Conservation (phyloP, 176 grass and related monocot genomes). For the Eragrostis curvula region DNA sequence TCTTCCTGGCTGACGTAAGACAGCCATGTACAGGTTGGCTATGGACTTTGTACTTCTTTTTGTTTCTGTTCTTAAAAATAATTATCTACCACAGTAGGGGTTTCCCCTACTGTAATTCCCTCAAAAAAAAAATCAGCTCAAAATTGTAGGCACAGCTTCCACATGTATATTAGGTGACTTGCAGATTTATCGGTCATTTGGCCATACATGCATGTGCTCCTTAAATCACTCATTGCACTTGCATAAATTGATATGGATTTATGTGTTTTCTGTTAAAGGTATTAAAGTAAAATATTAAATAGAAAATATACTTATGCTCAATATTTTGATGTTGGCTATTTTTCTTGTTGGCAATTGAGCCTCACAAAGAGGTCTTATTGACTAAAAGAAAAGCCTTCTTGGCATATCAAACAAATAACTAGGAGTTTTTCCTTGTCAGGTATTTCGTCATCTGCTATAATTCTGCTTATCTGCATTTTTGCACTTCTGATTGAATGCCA, state of each 20-base stretch:
- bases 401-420: conserved; percentile 7
- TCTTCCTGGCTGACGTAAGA: too few species aligned
- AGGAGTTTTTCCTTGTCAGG: conserved; percentile 32
- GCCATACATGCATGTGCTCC: not conserved
- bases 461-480: conserved; percentile 41
- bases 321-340: not conserved
- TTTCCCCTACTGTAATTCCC: too few species aligned
- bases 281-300: conserved; percentile 1
- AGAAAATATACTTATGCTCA: not conserved
- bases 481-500: conserved; percentile 45
- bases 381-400: conserved; percentile 1
- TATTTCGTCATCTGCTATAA: conserved; percentile 29
- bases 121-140: not conserved
- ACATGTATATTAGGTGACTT: not conserved
- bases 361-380: not conserved
- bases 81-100: too few species aligned
- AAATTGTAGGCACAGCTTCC: not conserved
- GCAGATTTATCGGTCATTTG: not conserved
- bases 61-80: too few species aligned
- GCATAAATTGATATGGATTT: not conserved
- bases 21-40: too few species aligned
- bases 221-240: not conserved
- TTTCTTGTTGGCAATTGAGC: not conserved
- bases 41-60: too few species aligned
- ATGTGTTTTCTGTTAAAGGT: not conserved